Conservation (phyloP, 2,329 filamentous ascomycete species). For the Talaromyces verruculosus region DNA sequence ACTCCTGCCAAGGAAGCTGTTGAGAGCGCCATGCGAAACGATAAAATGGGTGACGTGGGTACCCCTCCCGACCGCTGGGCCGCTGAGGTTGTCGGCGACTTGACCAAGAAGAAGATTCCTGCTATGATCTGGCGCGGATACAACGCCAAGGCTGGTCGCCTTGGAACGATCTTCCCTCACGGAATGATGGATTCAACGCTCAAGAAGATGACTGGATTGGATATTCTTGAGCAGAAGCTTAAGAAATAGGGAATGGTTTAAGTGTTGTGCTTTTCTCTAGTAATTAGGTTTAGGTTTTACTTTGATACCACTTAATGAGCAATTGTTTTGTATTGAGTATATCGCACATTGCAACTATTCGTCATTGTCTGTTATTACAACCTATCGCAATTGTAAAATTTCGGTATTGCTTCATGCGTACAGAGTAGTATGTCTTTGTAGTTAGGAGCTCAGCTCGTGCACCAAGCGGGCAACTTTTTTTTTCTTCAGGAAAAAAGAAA, state of each 20-base stretch:
- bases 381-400: no score
- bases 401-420: not conserved
- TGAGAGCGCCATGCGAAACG: slow-evolving; percentile 10
- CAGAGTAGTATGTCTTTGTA: not conserved
- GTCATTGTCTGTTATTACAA: no score
- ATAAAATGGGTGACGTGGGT: slow-evolving; percentile 8
- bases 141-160: slow-evolving; percentile 8
- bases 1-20: slow-evolving; percentile 12
- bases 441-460: not conserved
- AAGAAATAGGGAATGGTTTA: not conserved
- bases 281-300: not conserved
- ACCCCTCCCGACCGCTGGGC: slow-evolving; percentile 17
- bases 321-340: not conserved
- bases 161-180: slow-evolving; percentile 17
- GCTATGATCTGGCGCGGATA: slow-evolving; percentile 17
- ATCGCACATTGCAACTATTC: not conserved
- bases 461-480: not conserved
- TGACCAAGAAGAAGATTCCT: slow-evolving; percentile 15
- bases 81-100: slow-evolving; percentile 11
- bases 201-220: slow-evolving; percentile 19
- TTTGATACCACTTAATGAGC: slow-evolving; percentile 8
- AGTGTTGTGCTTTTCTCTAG: not conserved
- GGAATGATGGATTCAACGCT: slow-evolving; percentile 13
- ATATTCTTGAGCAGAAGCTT: slow-evolving; percentile 15
- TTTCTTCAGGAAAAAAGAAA: no score